These are phyloP conservation scores for Pulicaria dysenterica DNA, from an alignment of 129 eudicot species.

Conservation along the genomic window DNA sequence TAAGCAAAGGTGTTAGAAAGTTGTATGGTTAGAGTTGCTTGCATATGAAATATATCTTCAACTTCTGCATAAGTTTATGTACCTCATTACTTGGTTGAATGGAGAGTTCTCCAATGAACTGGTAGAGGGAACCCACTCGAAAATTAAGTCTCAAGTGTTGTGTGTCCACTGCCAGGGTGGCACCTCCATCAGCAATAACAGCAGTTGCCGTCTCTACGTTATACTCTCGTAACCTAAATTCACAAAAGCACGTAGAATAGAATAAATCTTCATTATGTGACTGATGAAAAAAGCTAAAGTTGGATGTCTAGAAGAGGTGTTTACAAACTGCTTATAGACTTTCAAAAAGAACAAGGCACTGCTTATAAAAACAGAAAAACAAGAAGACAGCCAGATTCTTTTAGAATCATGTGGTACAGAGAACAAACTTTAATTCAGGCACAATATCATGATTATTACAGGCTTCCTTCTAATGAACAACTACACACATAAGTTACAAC, in stretches of 20 bases:
- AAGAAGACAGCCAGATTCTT: neutral
- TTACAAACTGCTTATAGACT: neutral
- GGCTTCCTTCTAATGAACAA: neutral
- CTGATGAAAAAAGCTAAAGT: neutral
- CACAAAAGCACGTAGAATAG: conserved; percentile 23
- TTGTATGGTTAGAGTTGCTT: neutral
- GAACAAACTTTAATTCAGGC: neutral
- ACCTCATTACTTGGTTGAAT: conserved; percentile 73
- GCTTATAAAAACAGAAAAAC: neutral
- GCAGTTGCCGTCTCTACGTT: conserved; percentile 68
- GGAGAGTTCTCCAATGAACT: conserved; percentile 84
- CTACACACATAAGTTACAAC: neutral
- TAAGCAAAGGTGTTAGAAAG: neutral
- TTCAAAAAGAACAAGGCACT: neutral
- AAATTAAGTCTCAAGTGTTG: conserved; percentile 62
- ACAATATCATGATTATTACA: neutral
- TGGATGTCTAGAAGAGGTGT: neutral
- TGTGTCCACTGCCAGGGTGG: conserved; percentile 65
- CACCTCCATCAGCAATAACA: conserved; percentile 68
- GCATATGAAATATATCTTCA: neutral
- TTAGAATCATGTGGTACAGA: neutral
- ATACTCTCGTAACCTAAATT: conserved; percentile 68
- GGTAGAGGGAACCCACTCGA: conserved; percentile 72
- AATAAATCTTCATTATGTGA: neutral
- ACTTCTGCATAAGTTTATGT: conserved; percentile 4